phyloP scores from a whole-genome alignment of 305 asterid species.

The Fraxinus albicans region DNA sequence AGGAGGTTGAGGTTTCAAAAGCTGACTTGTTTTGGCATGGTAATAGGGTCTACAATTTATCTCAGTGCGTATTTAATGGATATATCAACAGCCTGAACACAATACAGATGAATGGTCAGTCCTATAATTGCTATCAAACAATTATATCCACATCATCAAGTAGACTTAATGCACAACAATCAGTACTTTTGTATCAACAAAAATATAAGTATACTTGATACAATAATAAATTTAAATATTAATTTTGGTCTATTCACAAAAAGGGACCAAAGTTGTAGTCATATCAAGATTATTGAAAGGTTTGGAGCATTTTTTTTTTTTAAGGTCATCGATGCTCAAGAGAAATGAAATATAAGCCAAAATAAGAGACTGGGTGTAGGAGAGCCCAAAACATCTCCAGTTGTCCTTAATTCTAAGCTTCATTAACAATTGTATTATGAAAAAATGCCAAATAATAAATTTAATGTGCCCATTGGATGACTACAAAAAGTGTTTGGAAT shows the following conservation, averaged over 20 bases:
- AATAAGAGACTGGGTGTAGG: background rate
- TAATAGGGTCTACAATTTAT: background rate
- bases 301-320: background rate
- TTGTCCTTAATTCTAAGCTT: background rate
- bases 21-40: background rate
- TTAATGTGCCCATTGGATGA: conserved; percentile 1
- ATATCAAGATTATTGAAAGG: background rate
- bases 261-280: background rate
- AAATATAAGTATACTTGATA: background rate
- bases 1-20: background rate
- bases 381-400: background rate
- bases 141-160: background rate
- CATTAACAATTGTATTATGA: background rate
- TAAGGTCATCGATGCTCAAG: background rate
- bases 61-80: background rate
- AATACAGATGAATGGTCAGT: background rate
- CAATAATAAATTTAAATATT: background rate
- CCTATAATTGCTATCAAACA: background rate
- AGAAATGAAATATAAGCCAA: background rate
- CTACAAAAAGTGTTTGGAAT: background rate
- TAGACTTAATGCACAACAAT: background rate
- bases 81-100: background rate
- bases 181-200: background rate
- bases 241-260: background rate
- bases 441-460: background rate